Evolutionary conservation across 805 yeast species (phyloP), one percentile per base, ranked within the genome.

Genomic region (Metschnikowia bowlesiae): DNA sequence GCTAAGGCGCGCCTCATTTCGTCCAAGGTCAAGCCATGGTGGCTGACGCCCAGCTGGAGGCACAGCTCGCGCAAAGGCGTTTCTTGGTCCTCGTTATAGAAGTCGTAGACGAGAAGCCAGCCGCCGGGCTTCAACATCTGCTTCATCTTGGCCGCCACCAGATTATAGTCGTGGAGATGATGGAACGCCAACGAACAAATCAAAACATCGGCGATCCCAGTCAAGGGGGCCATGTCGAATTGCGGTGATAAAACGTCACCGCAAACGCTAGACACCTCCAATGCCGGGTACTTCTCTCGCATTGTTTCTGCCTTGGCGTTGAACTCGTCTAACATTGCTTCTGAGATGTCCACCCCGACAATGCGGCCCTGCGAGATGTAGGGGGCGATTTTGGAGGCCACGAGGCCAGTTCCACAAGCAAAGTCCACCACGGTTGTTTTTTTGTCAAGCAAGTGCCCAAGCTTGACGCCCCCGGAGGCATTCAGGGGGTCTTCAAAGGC

Each of bases 371-470:
- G 6, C 8, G 42, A 26, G 16, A 71, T 49, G 49, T 66, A 66
- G 2, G 71, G 71, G 6, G 62, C 62, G 29, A 73, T 44, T 14
- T 59, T 60, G 44, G 60, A 55, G 2, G 71, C 65, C 14, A 72
- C 61, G 9, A 70, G 49, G 0, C 78, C 79, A 1, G 76, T 66
- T 4, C 79, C 79, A 51, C 77, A 73, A 0, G 77, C 78, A 57
- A 74, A 74, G 53, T 74, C 78, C 44, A 74, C 46, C 6, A 69
- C 37, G 34, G 50, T 62, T 45, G 55, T 52, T 6, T 62, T 63
- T 2, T 62, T 63, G 44, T 51, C 56, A 51, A 65, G 52, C 33
- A 59, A 40, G 11, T 60, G 26, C 14, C 53, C 38, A 4, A 37
- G 29, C 10, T 8, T 35, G 35, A 30, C 10, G 32, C n/a, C 8